Base-by-base conservation (phyloP, 2,329 filamentous ascomycete genomes). In the Xylariomycetidae sp. region DNA sequence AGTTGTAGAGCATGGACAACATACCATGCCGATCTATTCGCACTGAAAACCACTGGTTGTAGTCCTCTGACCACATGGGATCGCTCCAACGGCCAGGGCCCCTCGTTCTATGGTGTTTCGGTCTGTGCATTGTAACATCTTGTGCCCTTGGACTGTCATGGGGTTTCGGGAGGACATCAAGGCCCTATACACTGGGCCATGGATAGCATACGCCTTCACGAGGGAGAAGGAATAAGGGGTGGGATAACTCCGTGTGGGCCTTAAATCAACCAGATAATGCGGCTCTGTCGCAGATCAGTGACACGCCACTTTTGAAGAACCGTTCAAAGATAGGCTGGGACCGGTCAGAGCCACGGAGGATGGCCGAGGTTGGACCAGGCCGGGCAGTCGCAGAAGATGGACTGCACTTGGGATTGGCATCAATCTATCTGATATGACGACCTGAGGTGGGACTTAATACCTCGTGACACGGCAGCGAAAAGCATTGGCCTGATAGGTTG, bases 51-150 rank as follows among this genome's bases (percentile, higher is more conserved):
- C 36, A 54, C 25, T 40, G 41, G 22, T 40, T 28, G 30, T 45
- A 38, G 29, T 36, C 27, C 16, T 45, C 38, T 27, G 50, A 41
- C 45, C 45, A 54, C 41, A 46, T 50, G 41, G 42, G 49, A 10
- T 48, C 44, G 36, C 47, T 53, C 49, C 50, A 51, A 34, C 40
- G 35, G 31, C 45, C n/a, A 8, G 8, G 45, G 44, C 45, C 37
- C 31, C 45, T 31, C 31, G 37, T 46, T 44, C 41, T 37, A 38
- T 51, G 48, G 39, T 46, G 46, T 30, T 46, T 45, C 38, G 45
- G 27, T 30, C 34, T 43, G 32, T 42, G 47, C 52, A 55, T 55
- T 45, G 47, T 55, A 45, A 44, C 52, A 55, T 55, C 30, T 50
- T 53, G 44, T 37, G 44, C 33, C 36, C 38, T 33, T 38, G 30